These are phyloP conservation scores for Penicillium dipodomyicola DNA, from an alignment of 495 filamentous ascomycete genomes.

Conservation along the genomic window DNA sequence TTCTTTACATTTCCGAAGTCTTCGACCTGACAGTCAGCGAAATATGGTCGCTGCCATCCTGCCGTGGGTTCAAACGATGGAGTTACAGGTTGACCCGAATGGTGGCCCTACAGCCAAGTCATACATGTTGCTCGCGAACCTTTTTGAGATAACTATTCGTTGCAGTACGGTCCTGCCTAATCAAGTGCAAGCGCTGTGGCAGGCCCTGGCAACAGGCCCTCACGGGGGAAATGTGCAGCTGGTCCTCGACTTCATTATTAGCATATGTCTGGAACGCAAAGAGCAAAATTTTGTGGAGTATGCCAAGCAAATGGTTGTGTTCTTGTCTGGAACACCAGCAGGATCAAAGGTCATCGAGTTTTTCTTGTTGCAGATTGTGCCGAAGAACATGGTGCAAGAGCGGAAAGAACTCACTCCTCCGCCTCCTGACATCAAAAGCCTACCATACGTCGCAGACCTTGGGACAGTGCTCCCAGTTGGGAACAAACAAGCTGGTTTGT, in stretches of 20 bases:
- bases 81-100: constrained; percentile 91
- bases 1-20: constrained; percentile 80
- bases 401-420: constrained; percentile 68
- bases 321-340: constrained; percentile 85
- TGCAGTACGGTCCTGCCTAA: constrained; percentile 86
- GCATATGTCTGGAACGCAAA: constrained; percentile 82
- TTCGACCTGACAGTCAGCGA: constrained; percentile 75
- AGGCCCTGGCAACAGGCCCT: constrained; percentile 89
- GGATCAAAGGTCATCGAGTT: constrained; percentile 94
- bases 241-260: constrained; percentile 93
- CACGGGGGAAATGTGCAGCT: constrained; percentile 94
- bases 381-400: constrained; percentile 87
- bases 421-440: constrained; percentile 66
- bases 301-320: constrained; percentile 96
- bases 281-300: constrained; percentile 98
- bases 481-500: constrained; percentile 87
- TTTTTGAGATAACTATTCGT: constrained; percentile 94
- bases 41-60: constrained; percentile 94
- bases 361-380: constrained; percentile 80
- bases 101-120: constrained; percentile 85
- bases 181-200: constrained; percentile 96
- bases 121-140: constrained; percentile 92
- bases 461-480: constrained; percentile 75
- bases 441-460: constrained; percentile 90
- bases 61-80: constrained; percentile 93